Conservation (phyloP, 306 rosid genomes). For the Luffa aegyptiaca region DNA sequence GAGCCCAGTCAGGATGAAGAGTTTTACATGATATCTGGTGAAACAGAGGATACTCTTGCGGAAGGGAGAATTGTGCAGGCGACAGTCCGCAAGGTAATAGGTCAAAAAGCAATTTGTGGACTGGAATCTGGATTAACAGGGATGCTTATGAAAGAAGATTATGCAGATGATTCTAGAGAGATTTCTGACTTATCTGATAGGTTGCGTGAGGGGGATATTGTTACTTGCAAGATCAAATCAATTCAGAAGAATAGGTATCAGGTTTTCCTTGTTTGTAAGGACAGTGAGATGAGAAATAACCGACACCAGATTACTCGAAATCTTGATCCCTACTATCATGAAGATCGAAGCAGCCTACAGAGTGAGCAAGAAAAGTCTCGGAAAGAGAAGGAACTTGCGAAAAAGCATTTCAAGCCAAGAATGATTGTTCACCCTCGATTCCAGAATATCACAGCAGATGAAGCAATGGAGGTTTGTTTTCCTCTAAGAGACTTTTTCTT, state of each 20-base stretch:
- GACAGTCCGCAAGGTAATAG: slow-evolving; percentile 75
- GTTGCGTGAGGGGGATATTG: slow-evolving; percentile 76
- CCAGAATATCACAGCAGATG: slow-evolving; percentile 91
- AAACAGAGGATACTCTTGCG: slow-evolving; percentile 84
- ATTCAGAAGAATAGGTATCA: slow-evolving; percentile 91
- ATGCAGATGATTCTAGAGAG: slow-evolving; percentile 83
- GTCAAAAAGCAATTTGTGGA: slow-evolving; percentile 75
- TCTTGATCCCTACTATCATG: slow-evolving; percentile 67
- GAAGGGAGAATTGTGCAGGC: slow-evolving; percentile 94
- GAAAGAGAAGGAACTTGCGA: slow-evolving; percentile 86
- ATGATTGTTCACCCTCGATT: slow-evolving; percentile 99
- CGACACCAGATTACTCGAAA: slow-evolving; percentile 42
- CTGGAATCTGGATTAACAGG: slow-evolving; percentile 98
- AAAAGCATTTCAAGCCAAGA: slow-evolving; percentile 92
- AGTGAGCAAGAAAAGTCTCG: slow-evolving; percentile 76
- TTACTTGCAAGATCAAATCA: slow-evolving; percentile 91
- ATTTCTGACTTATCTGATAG: slow-evolving; percentile 74
- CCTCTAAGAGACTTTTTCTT: background rate
- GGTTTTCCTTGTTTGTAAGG: slow-evolving; percentile 79
- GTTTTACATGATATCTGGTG: slow-evolving; percentile 93
- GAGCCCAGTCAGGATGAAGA: slow-evolving; percentile 96
- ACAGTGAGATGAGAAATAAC: slow-evolving; percentile 85
- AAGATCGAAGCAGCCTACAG: slow-evolving; percentile 68
- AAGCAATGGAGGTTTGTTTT: slow-evolving; percentile 81
- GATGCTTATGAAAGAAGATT: slow-evolving; percentile 90